These are phyloP conservation scores for Vanilla planifolia DNA, from an alignment of 106 monocot species.

Conservation along the genomic window DNA sequence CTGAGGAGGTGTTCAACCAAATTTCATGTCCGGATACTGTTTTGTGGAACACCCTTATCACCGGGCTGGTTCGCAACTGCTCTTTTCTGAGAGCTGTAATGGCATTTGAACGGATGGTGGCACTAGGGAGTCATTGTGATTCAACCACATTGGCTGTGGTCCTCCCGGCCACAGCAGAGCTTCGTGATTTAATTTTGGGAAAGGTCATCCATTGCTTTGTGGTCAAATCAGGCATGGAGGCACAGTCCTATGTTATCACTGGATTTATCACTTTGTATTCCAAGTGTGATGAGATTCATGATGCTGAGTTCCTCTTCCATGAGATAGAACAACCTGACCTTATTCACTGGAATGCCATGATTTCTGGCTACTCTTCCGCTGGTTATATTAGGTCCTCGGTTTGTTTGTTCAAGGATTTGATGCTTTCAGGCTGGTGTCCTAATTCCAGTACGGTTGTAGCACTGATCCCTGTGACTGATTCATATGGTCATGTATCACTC, in stretches of 20 bases:
- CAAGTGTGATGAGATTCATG: constrained; percentile 42
- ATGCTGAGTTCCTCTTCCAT: constrained; percentile 31
- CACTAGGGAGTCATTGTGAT: constrained; percentile 12
- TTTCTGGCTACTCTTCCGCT: constrained; percentile 52
- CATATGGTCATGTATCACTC: constrained; percentile 45
- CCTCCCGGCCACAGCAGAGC: constrained; percentile 52
- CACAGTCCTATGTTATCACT: constrained; percentile 38
- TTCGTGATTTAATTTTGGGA: constrained; percentile 35
- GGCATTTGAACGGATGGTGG: constrained; percentile 32
- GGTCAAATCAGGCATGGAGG: constrained; percentile 26
- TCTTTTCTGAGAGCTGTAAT: constrained; percentile 16
- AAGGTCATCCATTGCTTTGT: constrained; percentile 35
- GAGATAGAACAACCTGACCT: constrained; percentile 33
- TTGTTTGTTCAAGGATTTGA: constrained; percentile 43
- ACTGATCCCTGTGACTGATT: constrained; percentile 53
- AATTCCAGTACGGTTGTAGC: constrained; percentile 68
- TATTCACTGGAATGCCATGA: constrained; percentile 63
- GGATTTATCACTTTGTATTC: constrained; percentile 73
- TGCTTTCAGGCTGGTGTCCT: constrained; percentile 14
- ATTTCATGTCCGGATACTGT: constrained; percentile 54
- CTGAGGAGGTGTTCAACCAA: constrained; percentile 67
- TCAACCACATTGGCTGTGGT: constrained; percentile 46
- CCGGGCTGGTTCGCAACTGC: constrained; percentile 36
- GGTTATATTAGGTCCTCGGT: constrained; percentile 26
- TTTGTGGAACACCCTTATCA: constrained; percentile 56